Evolutionary conservation across 805 yeast genomes (phyloP), one percentile per base, ranked within the genome.

Genomic region (Candida vaughaniae): DNA sequence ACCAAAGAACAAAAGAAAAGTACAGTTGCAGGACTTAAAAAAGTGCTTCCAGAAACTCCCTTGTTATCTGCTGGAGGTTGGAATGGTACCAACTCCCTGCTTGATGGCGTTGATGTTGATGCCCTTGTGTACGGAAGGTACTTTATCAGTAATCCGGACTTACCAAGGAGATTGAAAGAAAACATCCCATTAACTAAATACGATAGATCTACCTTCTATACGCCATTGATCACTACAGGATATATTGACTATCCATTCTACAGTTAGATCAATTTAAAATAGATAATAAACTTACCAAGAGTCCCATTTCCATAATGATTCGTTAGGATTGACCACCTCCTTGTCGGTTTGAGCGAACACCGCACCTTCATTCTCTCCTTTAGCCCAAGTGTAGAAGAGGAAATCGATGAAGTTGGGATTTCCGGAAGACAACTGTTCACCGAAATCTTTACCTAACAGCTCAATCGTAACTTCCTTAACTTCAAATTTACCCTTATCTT

Each of bases 131-230:
- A 55, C 36, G 53, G 66, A 8, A 57, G 77, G 48, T 57, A 52
- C 42, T 71, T 43, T 45, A 66, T 61, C 11, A 56, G 76, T 0
- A 73, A 72, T 45, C 77, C 77, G 5, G 77, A 72, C 47, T 55
- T 73, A n/a, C 56, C 56, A 3, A 16, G 51, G 6, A 57, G 73
- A 41, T 53, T 72, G 22, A 49, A 54, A 25, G 52, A 66, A 11
- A 75, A 71, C 3, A 29, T 17, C 7, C 48, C 50, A 10, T 55
- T 73, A 41, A 60, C 55, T 6, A 52, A 48, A 4, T 72, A 73
- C 39, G 60, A 66, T 35, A 58, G 80, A 50, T 31, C 35, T 5
- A 49, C 55, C 1, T 73, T 73, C 46, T 75, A 74, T 49, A 48
- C 49, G 11, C 22, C 39, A 28, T 8, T 11, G 41, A 41, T 26